These are phyloP conservation scores for Astrephomene gubernaculifera DNA, from an alignment of 139 green algal species.

Conservation along the genomic window DNA sequence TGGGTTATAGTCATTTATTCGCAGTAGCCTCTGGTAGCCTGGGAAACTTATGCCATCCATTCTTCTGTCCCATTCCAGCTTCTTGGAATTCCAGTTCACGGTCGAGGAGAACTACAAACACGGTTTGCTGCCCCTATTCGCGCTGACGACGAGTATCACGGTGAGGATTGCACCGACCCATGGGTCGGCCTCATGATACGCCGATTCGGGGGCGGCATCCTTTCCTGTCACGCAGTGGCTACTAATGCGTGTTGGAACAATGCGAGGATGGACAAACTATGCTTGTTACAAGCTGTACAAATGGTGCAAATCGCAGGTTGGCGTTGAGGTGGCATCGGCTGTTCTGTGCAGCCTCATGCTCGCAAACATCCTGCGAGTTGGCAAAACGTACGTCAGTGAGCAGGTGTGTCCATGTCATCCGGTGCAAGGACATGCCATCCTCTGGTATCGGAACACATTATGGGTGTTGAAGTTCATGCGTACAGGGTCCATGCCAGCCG, in stretches of 20 bases:
- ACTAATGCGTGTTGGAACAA: too few species aligned
- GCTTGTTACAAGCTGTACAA: too few species aligned
- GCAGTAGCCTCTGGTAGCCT: too few species aligned
- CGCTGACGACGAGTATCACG: constrained; percentile 44
- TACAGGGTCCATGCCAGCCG: too few species aligned
- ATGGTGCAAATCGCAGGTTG: constrained; percentile 52
- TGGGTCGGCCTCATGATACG: too few species aligned
- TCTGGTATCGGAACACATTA: not conserved
- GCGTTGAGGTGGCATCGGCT: constrained; percentile 45
- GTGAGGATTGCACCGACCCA: too few species aligned
- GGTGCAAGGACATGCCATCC: not conserved
- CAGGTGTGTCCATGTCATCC: constrained; percentile 54
- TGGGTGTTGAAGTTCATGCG: too few species aligned
- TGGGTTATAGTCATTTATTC: too few species aligned
- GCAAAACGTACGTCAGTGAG: constrained; percentile 59
- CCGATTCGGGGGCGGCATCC: too few species aligned
- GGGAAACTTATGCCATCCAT: too few species aligned
- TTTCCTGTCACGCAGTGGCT: too few species aligned
- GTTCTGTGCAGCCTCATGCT: constrained; percentile 61
- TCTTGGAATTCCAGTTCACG: constrained; percentile 21
- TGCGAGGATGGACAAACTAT: too few species aligned
- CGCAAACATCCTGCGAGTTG: constrained; percentile 34
- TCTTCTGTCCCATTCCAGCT: constrained; percentile 3
- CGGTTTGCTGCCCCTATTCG: constrained; percentile 54
- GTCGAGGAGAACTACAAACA: not conserved